Conservation (phyloP, 2,329 filamentous ascomycete species). For the Curvularia sp. region DNA sequence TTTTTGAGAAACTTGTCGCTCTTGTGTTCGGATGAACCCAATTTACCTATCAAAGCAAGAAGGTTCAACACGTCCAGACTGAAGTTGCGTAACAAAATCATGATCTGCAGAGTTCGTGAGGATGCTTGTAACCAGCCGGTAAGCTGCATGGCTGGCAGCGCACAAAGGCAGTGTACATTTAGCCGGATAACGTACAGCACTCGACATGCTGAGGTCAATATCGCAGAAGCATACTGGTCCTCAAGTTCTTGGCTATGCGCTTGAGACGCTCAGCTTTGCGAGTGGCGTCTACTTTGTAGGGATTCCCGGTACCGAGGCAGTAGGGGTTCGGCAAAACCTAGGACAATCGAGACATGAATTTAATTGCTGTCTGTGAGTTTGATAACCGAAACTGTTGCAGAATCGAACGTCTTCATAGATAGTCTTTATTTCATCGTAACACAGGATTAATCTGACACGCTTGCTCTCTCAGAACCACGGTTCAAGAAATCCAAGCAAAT, state of each 20-base stretch:
- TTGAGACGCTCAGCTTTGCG: not conserved
- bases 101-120: not conserved
- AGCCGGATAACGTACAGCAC: constrained; percentile 37
- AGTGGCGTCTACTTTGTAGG: not conserved
- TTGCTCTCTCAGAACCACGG: not conserved
- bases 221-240: not conserved
- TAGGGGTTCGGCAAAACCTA: not conserved
- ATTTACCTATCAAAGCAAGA: not conserved
- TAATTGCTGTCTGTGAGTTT: not conserved
- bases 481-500: not conserved
- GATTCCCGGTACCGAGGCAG: not conserved
- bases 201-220: not conserved
- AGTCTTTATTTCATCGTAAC: not conserved
- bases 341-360: too few species aligned
- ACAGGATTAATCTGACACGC: not conserved
- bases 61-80: not conserved
- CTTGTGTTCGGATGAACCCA: not conserved
- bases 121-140: constrained; percentile 14
- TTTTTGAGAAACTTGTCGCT: not conserved
- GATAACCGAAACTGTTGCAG: not conserved
- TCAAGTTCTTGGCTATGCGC: not conserved
- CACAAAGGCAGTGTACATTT: constrained; percentile 27
- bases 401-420: not conserved
- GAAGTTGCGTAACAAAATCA: not conserved
- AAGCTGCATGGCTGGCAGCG: constrained; percentile 19